These are phyloP conservation scores for Talaromyces sp. DNA, from an alignment of 2,329 filamentous ascomycete genomes.

Conservation along the genomic window DNA sequence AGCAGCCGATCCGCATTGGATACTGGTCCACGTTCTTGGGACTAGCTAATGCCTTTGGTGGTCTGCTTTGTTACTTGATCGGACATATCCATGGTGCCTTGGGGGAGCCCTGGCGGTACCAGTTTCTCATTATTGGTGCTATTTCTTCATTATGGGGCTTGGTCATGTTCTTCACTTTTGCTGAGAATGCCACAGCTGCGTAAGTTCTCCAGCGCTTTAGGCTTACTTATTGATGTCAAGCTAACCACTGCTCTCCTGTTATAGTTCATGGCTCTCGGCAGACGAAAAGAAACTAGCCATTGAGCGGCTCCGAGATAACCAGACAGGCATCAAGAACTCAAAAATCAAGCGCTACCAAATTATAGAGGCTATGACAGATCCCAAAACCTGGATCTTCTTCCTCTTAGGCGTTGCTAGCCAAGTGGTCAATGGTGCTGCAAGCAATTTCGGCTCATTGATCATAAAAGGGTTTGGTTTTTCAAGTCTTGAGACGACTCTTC, in stretches of 20 bases:
- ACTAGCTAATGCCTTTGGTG: conserved; percentile 2
- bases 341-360: neutral
- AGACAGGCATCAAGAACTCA: neutral
- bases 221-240: neutral
- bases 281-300: neutral
- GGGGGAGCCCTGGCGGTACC: conserved; percentile 1
- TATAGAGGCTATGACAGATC: neutral
- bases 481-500: neutral
- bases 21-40: conserved; percentile 44
- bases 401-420: conserved; percentile 1
- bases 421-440: conserved; percentile 4
- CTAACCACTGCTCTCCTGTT: neutral
- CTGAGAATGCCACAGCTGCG: neutral
- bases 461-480: neutral
- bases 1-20: conserved; percentile 52
- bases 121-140: neutral
- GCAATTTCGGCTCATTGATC: neutral
- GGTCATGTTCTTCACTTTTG: neutral
- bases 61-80: conserved; percentile 4
- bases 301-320: neutral
- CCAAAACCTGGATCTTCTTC: neutral
- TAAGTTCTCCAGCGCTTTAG: neutral
- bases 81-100: neutral
- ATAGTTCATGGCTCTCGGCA: neutral
- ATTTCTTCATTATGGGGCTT: neutral